Evolutionary conservation across 257 asterid species (phyloP), one percentile per base, ranked within the genome.

Genomic region (Nicotiana obtusifolia): DNA sequence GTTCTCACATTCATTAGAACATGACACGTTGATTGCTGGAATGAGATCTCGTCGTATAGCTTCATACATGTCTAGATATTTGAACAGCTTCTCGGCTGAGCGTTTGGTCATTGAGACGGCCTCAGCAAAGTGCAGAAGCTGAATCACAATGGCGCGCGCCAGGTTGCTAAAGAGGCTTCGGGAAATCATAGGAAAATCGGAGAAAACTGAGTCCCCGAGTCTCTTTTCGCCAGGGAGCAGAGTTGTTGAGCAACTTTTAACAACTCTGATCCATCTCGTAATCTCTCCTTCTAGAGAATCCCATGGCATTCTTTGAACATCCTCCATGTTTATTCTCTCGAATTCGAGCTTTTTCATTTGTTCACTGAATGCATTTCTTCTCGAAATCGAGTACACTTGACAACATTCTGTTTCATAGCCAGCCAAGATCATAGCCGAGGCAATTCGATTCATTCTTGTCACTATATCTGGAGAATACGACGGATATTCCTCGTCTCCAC

Each of bases 341-440:
- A 85, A 82, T 49, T 93, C 98, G 5, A 93, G 80, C 65, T 82
- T 91, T 28, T 81, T 87, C 87, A 92, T 61, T 47, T 88, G 90
- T 11, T 85, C 88, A 11, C 85, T 44, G 53, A 92, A 89, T 0
- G 92, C 89, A 7, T 65, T 86, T 67, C 91, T 86, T 6, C 99
- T 86, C 26, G 89, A 84, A 19, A 91, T 81, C 0, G 92, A 87
- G 60, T 92, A 95, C 66, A 89, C 95, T 84, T 93, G 95, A 81
- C 90, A 88, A 53, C 97, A 95, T 81, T 92, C 98, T 11, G 89
- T 84, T 26, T 95, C 97, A 83, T 93, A 92, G 1, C 99, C 99
- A 0, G 88, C 87, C 0, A 86, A 73, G 16, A 92, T 89, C 98
- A 95, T 93, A 54, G 92, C 73, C 0, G 87, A 77, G 13, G 89